Base-by-base conservation (phyloP, 2,329 filamentous ascomycete genomes). In the Sporothrix brunneoviolacea region DNA sequence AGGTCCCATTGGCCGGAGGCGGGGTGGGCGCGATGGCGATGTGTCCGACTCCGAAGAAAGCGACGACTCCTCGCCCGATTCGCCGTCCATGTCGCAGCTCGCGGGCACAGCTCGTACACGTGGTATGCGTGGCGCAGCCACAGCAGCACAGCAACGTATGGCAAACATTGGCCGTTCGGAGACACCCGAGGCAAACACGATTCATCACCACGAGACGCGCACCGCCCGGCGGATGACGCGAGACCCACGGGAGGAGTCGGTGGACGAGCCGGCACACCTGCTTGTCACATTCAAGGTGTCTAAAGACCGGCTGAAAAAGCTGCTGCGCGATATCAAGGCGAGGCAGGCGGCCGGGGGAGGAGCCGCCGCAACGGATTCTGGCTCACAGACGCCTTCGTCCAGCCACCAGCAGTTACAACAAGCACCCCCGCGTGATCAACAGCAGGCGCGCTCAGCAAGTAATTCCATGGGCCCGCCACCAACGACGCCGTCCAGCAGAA, bases 31-130 rank as follows among this genome's bases (percentile, higher is more conserved):
- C 32, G 75, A 79, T 41, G 79, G 84, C 56, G 86, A 88, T 52
- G 88, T 93, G 7, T 94, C 89, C 0, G 91, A 96, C 49, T 91
- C 93, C 1, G 88, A 91, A 43, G 90, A 95, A 24, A 95, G 88
- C 63, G 91, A 96, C 51, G 88, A 94, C 52, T 95, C 89, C 1
- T 82, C 77, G 1, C 82, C 86, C 16, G 91, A 94, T 53, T 95
- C 91, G n/a, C 90, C 90, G 3, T 86, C 86, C 2, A 77, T 86
- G 33, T 82, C 85, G 7, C 80, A 86, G 56, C 70, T 90, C 40
- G 72, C 22, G 12, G 42, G 43, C 40, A 95, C 91, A 2, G 84
- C 90, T 33, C 80, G 91, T 55, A 95, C 90, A 8, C 80, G 91
- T 64, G 86, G 86, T 43, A 90, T 96, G 80, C 84, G 91, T 51